A percentile compares a stretch with the other conserved stretches of the same genome.
phyloP scores from a whole-genome alignment of 2,329 filamentous ascomycete species.

The Lachnellula suecica region DNA sequence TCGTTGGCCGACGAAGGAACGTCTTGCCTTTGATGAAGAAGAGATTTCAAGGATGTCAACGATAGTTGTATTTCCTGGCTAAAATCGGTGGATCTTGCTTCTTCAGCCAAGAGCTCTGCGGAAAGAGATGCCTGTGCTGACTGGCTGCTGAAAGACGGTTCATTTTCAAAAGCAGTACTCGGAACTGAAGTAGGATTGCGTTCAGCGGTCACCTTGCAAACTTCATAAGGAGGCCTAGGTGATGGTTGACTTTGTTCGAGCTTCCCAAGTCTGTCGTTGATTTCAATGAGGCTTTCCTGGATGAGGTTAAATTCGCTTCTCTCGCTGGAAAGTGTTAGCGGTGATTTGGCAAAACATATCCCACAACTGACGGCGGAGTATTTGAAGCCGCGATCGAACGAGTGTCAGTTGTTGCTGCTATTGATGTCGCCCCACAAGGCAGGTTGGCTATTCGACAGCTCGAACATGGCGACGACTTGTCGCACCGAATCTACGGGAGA shows the following conservation, averaged over 20 bases:
- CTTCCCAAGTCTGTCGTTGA: slow-evolving; percentile 9
- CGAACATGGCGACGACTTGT: slow-evolving; percentile 15
- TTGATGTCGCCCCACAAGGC: slow-evolving; percentile 6
- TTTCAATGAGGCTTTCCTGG: slow-evolving; percentile 11
- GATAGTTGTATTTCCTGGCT: slow-evolving; percentile 10
- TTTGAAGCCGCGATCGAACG: neutral
- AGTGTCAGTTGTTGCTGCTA: neutral
- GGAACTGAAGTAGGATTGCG: neutral
- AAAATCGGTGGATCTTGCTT: neutral
- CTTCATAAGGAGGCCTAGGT: neutral
- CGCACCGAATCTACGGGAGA: slow-evolving; percentile 12
- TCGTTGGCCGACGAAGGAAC: slow-evolving; percentile 6
- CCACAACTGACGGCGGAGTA: neutral
- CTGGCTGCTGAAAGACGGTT: slow-evolving; percentile 13
- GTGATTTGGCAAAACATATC: neutral
- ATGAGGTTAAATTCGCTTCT: slow-evolving; percentile 10
- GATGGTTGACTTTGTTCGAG: slow-evolving; percentile 1
- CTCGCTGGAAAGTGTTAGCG: neutral
- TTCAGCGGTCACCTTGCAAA: neutral
- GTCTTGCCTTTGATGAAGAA: slow-evolving; percentile 5
- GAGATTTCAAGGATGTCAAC: slow-evolving; percentile 10
- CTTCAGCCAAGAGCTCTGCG: slow-evolving; percentile 12
- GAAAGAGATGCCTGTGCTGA: slow-evolving; percentile 12
- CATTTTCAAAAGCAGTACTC: slow-evolving; percentile 9
- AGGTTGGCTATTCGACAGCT: slow-evolving; percentile 16